Evolutionary conservation across 306 rosid genomes (phyloP).

Genomic region (Sesbania bispinosa): DNA sequence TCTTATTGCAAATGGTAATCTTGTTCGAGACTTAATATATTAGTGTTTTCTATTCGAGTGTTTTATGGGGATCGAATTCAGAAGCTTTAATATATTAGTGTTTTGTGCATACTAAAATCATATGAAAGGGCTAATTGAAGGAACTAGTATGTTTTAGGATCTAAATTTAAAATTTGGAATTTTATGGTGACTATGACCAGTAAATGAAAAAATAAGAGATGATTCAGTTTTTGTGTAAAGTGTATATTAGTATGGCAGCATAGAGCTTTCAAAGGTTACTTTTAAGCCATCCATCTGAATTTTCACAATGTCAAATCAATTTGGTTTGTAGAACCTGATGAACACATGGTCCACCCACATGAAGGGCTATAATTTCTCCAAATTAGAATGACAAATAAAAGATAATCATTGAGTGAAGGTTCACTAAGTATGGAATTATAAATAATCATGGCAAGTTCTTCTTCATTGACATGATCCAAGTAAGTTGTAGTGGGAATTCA

Average conservation of each 20-base stretch:
- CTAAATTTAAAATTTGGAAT: no score
- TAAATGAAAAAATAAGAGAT: no score
- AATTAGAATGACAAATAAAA: slow-evolving; percentile 6
- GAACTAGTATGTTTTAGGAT: no score
- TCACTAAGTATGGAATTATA: background rate
- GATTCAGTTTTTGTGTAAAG: slow-evolving; percentile 42
- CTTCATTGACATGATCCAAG: background rate
- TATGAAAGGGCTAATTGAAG: no score
- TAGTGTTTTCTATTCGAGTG: no score
- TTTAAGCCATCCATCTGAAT: slow-evolving; percentile 9
- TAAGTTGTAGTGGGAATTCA: slow-evolving; percentile 13
- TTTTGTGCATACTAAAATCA: no score
- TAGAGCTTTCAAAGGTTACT: slow-evolving; percentile 19
- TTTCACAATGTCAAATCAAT: slow-evolving; percentile 15
- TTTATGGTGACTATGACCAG: no score
- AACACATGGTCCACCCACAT: slow-evolving; percentile 30
- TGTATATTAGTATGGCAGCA: slow-evolving; percentile 32
- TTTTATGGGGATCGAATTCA: no score
- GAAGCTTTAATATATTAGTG: no score
- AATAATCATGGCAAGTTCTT: background rate
- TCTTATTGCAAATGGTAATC: no score
- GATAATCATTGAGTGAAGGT: background rate
- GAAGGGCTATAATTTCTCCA: slow-evolving; percentile 11
- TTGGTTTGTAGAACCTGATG: slow-evolving; percentile 11
- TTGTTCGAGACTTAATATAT: no score